Conservation (phyloP, 2,329 filamentous ascomycete genomes). For the Hirsutella rhossiliensis region DNA sequence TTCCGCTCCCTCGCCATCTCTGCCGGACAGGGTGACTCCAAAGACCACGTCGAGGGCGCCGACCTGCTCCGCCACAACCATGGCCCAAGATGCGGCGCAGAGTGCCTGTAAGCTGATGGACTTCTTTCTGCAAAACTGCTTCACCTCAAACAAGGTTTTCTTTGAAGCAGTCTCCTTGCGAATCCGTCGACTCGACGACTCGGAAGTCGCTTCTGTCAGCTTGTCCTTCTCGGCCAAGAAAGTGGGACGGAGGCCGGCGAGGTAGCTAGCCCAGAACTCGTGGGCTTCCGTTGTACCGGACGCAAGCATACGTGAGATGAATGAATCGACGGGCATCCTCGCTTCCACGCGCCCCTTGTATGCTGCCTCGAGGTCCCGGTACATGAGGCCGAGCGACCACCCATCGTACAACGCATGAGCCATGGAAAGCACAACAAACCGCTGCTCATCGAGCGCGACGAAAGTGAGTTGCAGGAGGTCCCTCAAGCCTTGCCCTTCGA, state of each 20-base stretch:
- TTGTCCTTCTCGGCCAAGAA: slow-evolving; percentile 10
- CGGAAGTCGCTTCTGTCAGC: neutral
- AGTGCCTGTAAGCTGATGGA: slow-evolving; percentile 66
- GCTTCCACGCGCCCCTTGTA: slow-evolving; percentile 36
- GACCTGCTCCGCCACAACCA: slow-evolving; percentile 52
- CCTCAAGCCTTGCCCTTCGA: slow-evolving; percentile 18
- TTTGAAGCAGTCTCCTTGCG: slow-evolving; percentile 7
- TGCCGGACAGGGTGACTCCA: slow-evolving; percentile 72
- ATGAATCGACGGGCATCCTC: slow-evolving; percentile 36
- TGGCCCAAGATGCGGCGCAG: slow-evolving; percentile 64
- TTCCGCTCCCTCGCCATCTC: slow-evolving; percentile 60
- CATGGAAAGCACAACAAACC: slow-evolving; percentile 54
- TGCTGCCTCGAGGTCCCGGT: slow-evolving; percentile 54
- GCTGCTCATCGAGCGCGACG: slow-evolving; percentile 16
- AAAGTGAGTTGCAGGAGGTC: slow-evolving; percentile 39
- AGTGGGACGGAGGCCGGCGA: slow-evolving; percentile 38
- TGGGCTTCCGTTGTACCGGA: slow-evolving; percentile 9
- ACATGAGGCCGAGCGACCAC: slow-evolving; percentile 66
- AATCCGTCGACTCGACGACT: neutral
- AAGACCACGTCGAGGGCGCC: slow-evolving; percentile 64
- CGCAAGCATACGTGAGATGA: slow-evolving; percentile 27
- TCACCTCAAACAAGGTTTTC: slow-evolving; percentile 10
- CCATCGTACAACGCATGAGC: slow-evolving; percentile 86
- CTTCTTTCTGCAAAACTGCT: slow-evolving; percentile 49
- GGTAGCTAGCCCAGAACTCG: slow-evolving; percentile 60